These are phyloP conservation scores for Phaseolus coccineus DNA, from an alignment of 331 rosid genomes.

Conservation along the genomic window DNA sequence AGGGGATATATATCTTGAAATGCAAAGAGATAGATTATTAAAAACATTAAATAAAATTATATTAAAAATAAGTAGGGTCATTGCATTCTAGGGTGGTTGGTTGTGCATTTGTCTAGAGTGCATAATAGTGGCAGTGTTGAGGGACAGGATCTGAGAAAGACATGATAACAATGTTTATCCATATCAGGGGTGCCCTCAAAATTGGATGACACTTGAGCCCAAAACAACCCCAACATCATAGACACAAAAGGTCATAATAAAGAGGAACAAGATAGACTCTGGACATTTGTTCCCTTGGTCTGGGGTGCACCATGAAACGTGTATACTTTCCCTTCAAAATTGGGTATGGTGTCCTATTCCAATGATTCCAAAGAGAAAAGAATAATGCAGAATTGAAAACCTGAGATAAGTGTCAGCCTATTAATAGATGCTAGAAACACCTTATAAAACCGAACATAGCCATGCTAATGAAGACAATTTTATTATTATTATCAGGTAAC, in stretches of 20 bases:
- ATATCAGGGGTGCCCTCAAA: background rate
- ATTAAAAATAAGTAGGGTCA: conserved; percentile 29
- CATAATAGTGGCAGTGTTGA: conserved; percentile 2
- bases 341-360: background rate
- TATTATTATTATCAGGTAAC: too few relatives aligned
- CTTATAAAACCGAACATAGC: too few relatives aligned
- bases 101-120: conserved; percentile 9
- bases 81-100: conserved; percentile 8
- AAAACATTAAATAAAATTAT: too few relatives aligned
- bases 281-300: conserved; percentile 18
- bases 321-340: conserved; percentile 16
- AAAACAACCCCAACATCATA: background rate
- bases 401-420: background rate
- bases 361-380: background rate
- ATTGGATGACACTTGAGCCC: background rate
- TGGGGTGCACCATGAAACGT: background rate
- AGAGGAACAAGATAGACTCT: conserved; percentile 7
- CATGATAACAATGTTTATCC: conserved; percentile 34
- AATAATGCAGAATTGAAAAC: background rate
- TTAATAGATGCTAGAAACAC: background rate
- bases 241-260: background rate
- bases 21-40: too few relatives aligned
- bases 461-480: too few relatives aligned
- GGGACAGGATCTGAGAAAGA: conserved; percentile 36
- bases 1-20: too few relatives aligned